Base-by-base conservation (phyloP, 768 basidiomycete genomes). In the Serendipita indica region DNA sequence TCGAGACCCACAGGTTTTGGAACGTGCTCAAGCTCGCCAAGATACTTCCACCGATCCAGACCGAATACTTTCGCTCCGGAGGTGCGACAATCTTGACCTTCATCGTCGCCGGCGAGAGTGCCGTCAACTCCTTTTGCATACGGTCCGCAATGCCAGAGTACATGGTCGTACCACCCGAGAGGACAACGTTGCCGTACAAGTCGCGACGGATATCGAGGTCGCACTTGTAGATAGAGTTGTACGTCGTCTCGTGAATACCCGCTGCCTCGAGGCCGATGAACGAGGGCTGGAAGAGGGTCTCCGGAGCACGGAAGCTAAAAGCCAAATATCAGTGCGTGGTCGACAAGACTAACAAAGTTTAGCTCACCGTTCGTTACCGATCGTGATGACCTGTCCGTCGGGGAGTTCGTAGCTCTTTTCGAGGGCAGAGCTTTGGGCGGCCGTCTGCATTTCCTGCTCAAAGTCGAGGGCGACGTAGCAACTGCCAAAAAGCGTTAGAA, bases 221-320 rank as follows among this genome's bases (percentile, higher is more conserved):
- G 67, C 87, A 86, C 75, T 85, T 84, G 77, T 79, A 83, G 77
- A 88, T 86, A 33, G 89, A 90, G 80, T 89, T 89, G 39, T 71
- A 83, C 78, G 84, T 86, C 57, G 88, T 90, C 76, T 92, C 88
- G 74, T 92, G 89, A 67, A 82, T 80, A 74, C 82, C 82, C 35
- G 77, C 72, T 56, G 79, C 75, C 69, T 83, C 82, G 59, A 82
- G 83, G 66, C 89, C 89, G 61, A 92, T 76, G 78, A 94, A 82
- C 25, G 84, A 76, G 59, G 90, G 90, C 74, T 90, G 86, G 87
- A 92, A 94, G 71, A 94, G 82, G 16, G 89, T 88, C 71, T 94
- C 90, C 65, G 90, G 89, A 59, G 86, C 84, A 70, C 90, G 87
- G 89, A 92, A 83, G 62, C 72, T 69, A 59, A 2, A 35, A 35